Conservation (phyloP, 345 rosid genomes). For the Hevea brasiliensis region DNA sequence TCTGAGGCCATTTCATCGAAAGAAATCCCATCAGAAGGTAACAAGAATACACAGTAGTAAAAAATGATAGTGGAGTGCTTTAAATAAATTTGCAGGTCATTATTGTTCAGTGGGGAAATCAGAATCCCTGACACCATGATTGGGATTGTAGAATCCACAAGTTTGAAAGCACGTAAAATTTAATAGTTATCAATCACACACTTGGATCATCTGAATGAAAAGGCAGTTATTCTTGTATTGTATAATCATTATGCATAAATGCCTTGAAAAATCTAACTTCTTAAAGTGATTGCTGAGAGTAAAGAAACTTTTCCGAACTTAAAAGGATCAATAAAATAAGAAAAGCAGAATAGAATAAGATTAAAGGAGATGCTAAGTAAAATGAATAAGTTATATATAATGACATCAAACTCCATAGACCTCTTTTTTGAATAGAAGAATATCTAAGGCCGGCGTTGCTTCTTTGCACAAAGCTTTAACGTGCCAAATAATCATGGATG, state of each 20-base stretch:
- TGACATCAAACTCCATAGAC: not conserved
- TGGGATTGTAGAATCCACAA: constrained; percentile 2
- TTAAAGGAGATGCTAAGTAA: constrained; percentile 41
- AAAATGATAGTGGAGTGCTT: not conserved
- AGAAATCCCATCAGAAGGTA: constrained; percentile 24
- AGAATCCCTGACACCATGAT: constrained; percentile 15
- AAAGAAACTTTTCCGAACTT: constrained; percentile 4
- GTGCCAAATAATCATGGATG: constrained; percentile 10
- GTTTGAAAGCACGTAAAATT: constrained; percentile 17
- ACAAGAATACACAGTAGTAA: constrained; percentile 21
- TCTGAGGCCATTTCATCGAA: constrained; percentile 37
- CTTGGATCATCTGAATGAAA: not conserved
- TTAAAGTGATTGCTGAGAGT: constrained; percentile 19
- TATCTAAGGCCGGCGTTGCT: not conserved
- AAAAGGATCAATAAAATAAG: constrained; percentile 21
- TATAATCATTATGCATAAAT: constrained; percentile 28
- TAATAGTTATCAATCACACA: constrained; percentile 4
- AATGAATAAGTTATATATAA: constrained; percentile 2
- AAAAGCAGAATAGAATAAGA: constrained; percentile 28
- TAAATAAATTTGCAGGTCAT: constrained; percentile 14
- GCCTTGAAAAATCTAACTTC: constrained; percentile 15
- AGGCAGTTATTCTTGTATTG: constrained; percentile 1
- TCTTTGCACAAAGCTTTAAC: not conserved
- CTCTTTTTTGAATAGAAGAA: not conserved
- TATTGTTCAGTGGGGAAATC: constrained; percentile 4